These are phyloP conservation scores for Phlyctochytrium arcticum DNA, from an alignment of 192 early-diverging fungal genomes.

Conservation along the genomic window DNA sequence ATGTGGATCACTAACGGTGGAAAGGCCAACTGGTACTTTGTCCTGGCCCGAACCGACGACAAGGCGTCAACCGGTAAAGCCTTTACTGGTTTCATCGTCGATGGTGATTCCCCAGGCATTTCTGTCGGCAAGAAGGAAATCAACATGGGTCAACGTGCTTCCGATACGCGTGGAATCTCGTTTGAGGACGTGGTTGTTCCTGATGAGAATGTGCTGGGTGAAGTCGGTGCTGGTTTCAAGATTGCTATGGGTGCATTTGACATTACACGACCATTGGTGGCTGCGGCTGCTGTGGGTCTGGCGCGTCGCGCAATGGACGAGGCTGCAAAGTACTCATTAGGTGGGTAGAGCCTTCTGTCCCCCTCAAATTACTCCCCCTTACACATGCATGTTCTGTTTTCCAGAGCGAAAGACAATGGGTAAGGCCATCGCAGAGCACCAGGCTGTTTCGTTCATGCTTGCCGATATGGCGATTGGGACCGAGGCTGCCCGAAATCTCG, in stretches of 20 bases:
- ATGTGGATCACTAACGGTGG: conserved; percentile 99
- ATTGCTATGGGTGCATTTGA: conserved; percentile 98
- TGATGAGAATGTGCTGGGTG: conserved; percentile 72
- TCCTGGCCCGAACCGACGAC: conserved; percentile 84
- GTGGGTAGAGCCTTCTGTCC: conserved; percentile 8
- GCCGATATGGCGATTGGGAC: conserved; percentile 96
- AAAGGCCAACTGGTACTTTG: conserved; percentile 97
- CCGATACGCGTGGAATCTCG: conserved; percentile 85
- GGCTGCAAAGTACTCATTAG: conserved; percentile 74
- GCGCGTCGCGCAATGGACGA: conserved; percentile 91
- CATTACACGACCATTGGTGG: conserved; percentile 87
- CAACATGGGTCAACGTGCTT: conserved; percentile 95
- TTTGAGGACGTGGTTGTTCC: conserved; percentile 87
- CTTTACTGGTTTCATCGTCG: conserved; percentile 95
- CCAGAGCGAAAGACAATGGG: conserved; percentile 96
- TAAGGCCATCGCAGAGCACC: conserved; percentile 79
- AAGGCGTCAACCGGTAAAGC: conserved; percentile 73
- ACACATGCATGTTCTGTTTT: not conserved
- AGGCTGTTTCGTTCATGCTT: conserved; percentile 90
- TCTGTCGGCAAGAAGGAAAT: conserved; percentile 90
- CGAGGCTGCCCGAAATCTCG: conserved; percentile 83
- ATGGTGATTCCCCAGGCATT: conserved; percentile 85
- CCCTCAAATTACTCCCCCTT: not conserved
- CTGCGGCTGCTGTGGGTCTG: conserved; percentile 82
- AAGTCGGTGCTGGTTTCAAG: conserved; percentile 90